Evolutionary conservation across 805 yeast genomes (phyloP).

Genomic region (Candida rishiriensis): DNA sequence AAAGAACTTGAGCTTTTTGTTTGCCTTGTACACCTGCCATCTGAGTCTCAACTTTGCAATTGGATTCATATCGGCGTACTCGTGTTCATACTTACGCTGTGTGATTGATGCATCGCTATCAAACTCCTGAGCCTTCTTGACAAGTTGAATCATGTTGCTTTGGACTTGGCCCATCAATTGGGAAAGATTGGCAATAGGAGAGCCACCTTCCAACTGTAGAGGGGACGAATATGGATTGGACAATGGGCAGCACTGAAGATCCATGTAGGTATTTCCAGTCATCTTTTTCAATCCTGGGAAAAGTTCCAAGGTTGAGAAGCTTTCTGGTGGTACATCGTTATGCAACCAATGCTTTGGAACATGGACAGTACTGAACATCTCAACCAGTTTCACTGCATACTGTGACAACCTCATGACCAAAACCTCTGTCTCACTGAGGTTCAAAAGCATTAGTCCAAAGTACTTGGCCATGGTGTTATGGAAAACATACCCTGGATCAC

Average conservation of each 20-base stretch:
- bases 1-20: conserved; percentile 35
- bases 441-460: conserved; percentile 45
- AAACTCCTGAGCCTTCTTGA: conserved; percentile 16
- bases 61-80: conserved; percentile 20
- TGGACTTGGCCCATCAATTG: conserved; percentile 6
- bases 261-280: neutral
- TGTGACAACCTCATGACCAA: conserved; percentile 37
- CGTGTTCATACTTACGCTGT: conserved; percentile 18
- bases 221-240: neutral
- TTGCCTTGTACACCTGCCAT: conserved; percentile 27
- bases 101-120: conserved; percentile 22
- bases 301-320: no score
- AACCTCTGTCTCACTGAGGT: conserved; percentile 45
- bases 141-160: no score
- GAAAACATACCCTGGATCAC: conserved; percentile 56
- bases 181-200: neutral
- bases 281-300: neutral
- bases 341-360: conserved; percentile 24
- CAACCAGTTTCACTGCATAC: conserved; percentile 50
- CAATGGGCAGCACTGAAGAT: neutral
- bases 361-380: conserved; percentile 38
- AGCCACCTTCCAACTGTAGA: no score
- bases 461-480: conserved; percentile 55
- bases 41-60: conserved; percentile 26
- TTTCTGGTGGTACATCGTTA: neutral